phyloP scores from a whole-genome alignment of 2,329 filamentous ascomycete genomes.

The Xylariaceae sp. region DNA sequence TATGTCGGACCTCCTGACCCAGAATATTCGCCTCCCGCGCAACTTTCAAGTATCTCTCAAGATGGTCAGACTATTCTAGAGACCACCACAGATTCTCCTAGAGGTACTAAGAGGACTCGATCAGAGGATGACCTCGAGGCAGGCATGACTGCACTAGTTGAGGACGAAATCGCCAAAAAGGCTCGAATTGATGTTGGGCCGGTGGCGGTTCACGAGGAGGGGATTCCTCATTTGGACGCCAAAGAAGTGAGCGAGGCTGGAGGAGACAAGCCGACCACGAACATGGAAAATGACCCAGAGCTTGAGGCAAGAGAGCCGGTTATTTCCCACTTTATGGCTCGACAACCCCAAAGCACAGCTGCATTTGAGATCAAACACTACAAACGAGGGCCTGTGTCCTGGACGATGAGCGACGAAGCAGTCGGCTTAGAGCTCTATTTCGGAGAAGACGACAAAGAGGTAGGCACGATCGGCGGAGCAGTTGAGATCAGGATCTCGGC shows the following conservation, averaged over 20 bases:
- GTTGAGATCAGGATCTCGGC: slow-evolving; percentile 19
- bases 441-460: slow-evolving; percentile 12
- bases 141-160: too few species aligned
- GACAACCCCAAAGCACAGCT: neutral
- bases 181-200: neutral
- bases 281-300: neutral
- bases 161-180: neutral
- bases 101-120: too few species aligned
- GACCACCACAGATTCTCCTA: too few species aligned
- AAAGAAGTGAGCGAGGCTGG: neutral
- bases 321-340: neutral
- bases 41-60: too few species aligned
- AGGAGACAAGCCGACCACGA: neutral
- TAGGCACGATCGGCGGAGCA: slow-evolving; percentile 9
- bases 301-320: neutral
- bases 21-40: too few species aligned
- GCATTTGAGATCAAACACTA: slow-evolving; percentile 24
- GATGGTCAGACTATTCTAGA: too few species aligned
- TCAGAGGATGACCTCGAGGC: too few species aligned
- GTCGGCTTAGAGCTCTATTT: slow-evolving; percentile 18
- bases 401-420: slow-evolving; percentile 11
- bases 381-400: slow-evolving; percentile 14
- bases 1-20: too few species aligned
- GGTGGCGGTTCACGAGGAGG: neutral
- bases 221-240: neutral